phyloP scores from a whole-genome alignment of 2,329 filamentous ascomycete species.

The Chaetomium strumarium region DNA sequence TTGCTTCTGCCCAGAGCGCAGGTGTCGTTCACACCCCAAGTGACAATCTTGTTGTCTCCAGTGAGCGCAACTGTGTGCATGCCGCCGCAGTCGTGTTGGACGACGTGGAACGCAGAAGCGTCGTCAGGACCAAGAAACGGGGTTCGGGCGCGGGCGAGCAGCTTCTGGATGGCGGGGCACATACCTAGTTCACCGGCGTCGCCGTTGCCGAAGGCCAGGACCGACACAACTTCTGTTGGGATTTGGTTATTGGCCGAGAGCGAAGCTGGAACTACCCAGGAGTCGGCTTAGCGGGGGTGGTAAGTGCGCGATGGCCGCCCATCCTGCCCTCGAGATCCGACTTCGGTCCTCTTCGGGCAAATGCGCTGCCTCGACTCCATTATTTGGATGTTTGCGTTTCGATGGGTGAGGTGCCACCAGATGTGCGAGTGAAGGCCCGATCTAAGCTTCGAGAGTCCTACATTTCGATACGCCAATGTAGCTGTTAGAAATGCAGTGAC shows the following conservation, averaged over 20 bases:
- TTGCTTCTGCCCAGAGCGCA: background rate
- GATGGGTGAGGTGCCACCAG: no score
- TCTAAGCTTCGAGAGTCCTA: no score
- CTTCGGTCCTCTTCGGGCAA: no score
- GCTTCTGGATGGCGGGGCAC: background rate
- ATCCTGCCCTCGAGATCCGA: no score
- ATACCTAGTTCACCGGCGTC: background rate
- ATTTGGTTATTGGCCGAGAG: background rate
- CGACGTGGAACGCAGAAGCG: background rate
- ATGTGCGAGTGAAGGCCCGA: no score
- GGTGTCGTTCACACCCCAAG: conserved; percentile 1
- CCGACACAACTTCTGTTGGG: background rate
- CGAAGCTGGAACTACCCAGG: no score
- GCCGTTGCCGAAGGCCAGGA: background rate
- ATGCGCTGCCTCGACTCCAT: no score
- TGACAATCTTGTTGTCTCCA: background rate
- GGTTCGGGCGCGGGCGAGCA: background rate
- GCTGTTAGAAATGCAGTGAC: no score
- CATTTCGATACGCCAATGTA: no score
- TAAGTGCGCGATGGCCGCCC: no score
- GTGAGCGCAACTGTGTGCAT: background rate
- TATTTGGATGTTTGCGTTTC: no score
- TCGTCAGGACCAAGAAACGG: background rate
- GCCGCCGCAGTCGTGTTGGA: background rate
- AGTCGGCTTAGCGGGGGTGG: no score